A percentile compares a stretch with the other conserved stretches of the same genome.
phyloP scores from a whole-genome alignment of 73 alveolate species.

The Paramecium primaurelia region DNA sequence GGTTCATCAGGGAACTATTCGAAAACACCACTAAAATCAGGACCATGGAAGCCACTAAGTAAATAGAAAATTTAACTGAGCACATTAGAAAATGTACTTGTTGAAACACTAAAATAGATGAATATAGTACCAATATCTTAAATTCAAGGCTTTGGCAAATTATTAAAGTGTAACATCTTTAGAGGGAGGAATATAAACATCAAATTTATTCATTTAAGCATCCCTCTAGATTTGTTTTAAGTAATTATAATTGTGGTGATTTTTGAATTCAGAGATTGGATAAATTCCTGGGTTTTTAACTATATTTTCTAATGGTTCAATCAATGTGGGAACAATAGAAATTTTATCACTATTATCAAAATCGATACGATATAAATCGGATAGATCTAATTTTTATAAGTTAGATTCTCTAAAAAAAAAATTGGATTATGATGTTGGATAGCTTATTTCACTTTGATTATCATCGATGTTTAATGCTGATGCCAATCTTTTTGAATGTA shows the following conservation, averaged over 20 bases:
- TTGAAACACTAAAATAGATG: constrained; percentile 18
- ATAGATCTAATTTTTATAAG: background rate
- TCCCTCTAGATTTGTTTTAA: constrained; percentile 15
- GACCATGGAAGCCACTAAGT: constrained; percentile 74
- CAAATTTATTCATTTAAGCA: constrained; percentile 37
- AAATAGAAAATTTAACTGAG: constrained; percentile 73
- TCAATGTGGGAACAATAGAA: constrained; percentile 42
- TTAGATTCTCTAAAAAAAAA: background rate
- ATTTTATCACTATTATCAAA: constrained; percentile 50
- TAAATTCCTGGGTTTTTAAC: constrained; percentile 63
- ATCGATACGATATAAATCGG: constrained; percentile 18
- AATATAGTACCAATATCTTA: background rate
- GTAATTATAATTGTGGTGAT: constrained; percentile 53
- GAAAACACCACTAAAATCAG: constrained; percentile 74
- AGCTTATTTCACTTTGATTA: background rate
- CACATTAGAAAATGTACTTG: constrained; percentile 75
- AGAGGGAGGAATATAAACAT: constrained; percentile 59
- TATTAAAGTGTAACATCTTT: constrained; percentile 47
- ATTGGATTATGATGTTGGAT: background rate
- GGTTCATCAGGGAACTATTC: constrained; percentile 74
- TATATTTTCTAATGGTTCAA: constrained; percentile 39
- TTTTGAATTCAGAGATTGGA: constrained; percentile 36
- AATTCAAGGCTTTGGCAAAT: constrained; percentile 4
- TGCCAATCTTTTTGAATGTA: constrained; percentile 54
- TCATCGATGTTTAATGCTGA: constrained; percentile 18